Percentiles rank a stretch among this genome's conserved stretches.
phyloP scores from a whole-genome alignment of 768 basidiomycete genomes.

The Lentinula lateritia region DNA sequence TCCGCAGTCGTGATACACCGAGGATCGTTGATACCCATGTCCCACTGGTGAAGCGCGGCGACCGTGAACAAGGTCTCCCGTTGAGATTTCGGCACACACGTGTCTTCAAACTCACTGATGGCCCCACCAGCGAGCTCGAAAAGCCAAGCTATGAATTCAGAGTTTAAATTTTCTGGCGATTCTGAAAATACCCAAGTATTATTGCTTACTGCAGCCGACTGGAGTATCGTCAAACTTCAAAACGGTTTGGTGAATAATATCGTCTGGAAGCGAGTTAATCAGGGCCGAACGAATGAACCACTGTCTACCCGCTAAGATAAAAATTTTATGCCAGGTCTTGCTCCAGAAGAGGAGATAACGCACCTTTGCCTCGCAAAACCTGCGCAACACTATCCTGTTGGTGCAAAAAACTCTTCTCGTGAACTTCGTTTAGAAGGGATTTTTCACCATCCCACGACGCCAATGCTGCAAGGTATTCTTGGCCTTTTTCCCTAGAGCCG shows the following conservation, averaged over 20 bases:
- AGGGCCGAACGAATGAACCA: constrained; percentile 91
- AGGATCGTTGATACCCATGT: constrained; percentile 74
- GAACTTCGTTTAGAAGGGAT: constrained; percentile 84
- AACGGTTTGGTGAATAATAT: constrained; percentile 80
- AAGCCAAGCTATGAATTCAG: constrained; percentile 63
- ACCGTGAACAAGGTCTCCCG: constrained; percentile 81
- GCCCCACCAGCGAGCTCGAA: constrained; percentile 89
- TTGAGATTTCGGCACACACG: constrained; percentile 71
- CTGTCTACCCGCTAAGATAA: constrained; percentile 60
- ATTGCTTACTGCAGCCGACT: constrained; percentile 80
- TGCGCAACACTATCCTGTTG: constrained; percentile 93
- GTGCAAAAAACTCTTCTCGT: constrained; percentile 82
- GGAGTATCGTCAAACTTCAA: constrained; percentile 77
- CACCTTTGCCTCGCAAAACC: constrained; percentile 80
- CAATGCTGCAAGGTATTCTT: constrained; percentile 75
- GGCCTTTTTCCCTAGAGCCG: constrained; percentile 67
- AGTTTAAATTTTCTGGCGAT: neutral
- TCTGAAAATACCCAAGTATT: neutral
- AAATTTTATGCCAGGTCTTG: neutral
- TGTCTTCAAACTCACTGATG: constrained; percentile 65
- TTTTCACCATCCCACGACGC: constrained; percentile 86
- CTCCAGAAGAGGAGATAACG: neutral
- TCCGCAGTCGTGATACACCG: constrained; percentile 81
- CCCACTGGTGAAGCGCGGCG: constrained; percentile 91
- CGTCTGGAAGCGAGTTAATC: constrained; percentile 80